Conservation (phyloP, 177 flowering plant species). For the Vitis hybrid region DNA sequence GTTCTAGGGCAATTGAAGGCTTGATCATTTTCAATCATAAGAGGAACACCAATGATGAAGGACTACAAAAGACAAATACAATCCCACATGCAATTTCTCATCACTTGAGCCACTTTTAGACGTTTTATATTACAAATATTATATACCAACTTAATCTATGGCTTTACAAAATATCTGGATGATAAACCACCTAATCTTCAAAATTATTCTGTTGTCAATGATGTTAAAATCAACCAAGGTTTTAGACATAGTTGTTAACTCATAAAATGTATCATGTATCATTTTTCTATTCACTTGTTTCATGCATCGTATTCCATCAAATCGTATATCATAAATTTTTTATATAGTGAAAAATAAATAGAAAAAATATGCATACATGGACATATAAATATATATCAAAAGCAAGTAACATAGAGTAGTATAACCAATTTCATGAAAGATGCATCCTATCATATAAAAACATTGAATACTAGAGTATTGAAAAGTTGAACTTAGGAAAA, state of each 20-base stretch:
- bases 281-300: neutral
- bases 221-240: neutral
- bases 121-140: neutral
- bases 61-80: neutral
- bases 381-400: too few species aligned
- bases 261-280: neutral
- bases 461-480: too few species aligned
- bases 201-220: neutral
- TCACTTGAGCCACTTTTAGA: neutral
- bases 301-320: too few species aligned
- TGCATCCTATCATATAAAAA: too few species aligned
- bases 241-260: neutral
- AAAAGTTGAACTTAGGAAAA: too few species aligned
- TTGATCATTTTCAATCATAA: neutral
- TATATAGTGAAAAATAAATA: too few species aligned
- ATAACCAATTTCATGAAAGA: too few species aligned
- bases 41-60: neutral
- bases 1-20: neutral
- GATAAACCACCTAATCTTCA: neutral
- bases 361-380: too few species aligned
- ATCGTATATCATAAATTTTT: too few species aligned
- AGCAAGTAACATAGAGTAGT: too few species aligned
- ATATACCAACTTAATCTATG: neutral
- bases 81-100: neutral
- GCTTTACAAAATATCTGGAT: neutral